Conservation (phyloP, 1,284 basidiomycete species). For the Exobasidium rhododendri region DNA sequence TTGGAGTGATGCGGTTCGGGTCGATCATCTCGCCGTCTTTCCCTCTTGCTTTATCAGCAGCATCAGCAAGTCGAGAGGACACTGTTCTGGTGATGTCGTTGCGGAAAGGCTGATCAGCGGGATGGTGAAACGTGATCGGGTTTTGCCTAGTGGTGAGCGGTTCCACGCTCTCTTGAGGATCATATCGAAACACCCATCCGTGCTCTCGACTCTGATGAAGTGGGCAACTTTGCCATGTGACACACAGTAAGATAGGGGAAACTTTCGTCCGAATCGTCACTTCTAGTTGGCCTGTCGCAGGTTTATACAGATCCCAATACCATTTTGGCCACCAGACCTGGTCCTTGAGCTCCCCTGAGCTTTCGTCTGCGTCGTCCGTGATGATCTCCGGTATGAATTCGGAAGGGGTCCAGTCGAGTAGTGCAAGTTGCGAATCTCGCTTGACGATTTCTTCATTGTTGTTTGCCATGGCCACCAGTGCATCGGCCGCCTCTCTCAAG, state of each 20-base stretch:
- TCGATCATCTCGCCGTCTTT: conserved; percentile 13
- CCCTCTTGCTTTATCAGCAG: conserved; percentile 15
- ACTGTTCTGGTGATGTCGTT: conserved; percentile 9
- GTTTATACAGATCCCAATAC: conserved; percentile 80
- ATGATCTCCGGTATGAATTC: conserved; percentile 5
- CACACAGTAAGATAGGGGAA: conserved; percentile 77
- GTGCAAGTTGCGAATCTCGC: conserved; percentile 26
- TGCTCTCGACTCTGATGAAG: conserved; percentile 81
- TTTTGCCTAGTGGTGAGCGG: conserved; percentile 25
- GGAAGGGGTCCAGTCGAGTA: conserved; percentile 40
- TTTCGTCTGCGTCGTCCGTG: conserved; percentile 18
- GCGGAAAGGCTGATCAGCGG: conserved; percentile 28
- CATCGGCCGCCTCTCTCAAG: conserved; percentile 28
- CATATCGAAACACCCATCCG: conserved; percentile 73
- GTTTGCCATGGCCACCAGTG: conserved; percentile 14
- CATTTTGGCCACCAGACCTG: conserved; percentile 71
- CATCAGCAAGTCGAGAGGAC: conserved; percentile 1
- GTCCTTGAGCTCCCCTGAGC: background rate
- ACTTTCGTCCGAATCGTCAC: conserved; percentile 80
- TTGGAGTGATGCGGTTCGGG: conserved; percentile 10
- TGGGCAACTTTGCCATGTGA: conserved; percentile 85
- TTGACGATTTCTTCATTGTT: conserved; percentile 10
- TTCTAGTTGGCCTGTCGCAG: conserved; percentile 62
- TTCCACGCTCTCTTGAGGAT: conserved; percentile 4
- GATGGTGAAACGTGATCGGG: conserved; percentile 31